These are phyloP conservation scores for Hylodesmum podocarpum DNA, from an alignment of 306 rosid genomes.

Conservation along the genomic window DNA sequence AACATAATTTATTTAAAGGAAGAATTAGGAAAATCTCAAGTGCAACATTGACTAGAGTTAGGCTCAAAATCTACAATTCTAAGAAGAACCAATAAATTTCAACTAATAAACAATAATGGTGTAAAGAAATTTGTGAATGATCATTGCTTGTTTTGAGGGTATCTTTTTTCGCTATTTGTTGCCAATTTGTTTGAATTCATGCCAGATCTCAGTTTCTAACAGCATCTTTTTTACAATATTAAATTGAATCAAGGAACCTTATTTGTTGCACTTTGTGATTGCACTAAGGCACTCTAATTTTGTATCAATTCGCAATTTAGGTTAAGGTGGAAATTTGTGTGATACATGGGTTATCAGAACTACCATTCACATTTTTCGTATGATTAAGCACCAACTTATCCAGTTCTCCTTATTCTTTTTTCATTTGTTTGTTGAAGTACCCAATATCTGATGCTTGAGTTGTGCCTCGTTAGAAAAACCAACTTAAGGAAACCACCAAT, in stretches of 20 bases:
- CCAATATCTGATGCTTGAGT: not conserved
- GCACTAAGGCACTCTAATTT: too few relatives aligned
- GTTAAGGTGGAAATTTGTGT: not conserved
- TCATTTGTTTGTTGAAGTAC: not conserved
- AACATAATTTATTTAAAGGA: too few relatives aligned
- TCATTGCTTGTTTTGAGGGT: too few relatives aligned
- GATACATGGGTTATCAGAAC: not conserved
- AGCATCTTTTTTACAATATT: not conserved
- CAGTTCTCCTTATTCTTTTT: not conserved
- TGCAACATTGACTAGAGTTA: too few relatives aligned
- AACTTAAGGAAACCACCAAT: not conserved
- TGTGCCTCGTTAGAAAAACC: not conserved
- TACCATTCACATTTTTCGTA: not conserved
- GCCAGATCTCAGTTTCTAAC: not conserved
- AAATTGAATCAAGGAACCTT: not conserved
- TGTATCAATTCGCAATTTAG: not conserved
- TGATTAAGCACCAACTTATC: not conserved
- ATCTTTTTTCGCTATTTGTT: not conserved
- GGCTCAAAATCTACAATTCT: too few relatives aligned
- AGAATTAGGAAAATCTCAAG: too few relatives aligned
- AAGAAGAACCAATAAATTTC: too few relatives aligned
- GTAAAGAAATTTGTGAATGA: too few relatives aligned
- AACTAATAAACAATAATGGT: too few relatives aligned
- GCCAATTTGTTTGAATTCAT: not conserved
- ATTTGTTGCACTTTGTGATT: not conserved